These are phyloP conservation scores for Ceratonia siliqua DNA, from an alignment of 306 rosid species.

Conservation along the genomic window DNA sequence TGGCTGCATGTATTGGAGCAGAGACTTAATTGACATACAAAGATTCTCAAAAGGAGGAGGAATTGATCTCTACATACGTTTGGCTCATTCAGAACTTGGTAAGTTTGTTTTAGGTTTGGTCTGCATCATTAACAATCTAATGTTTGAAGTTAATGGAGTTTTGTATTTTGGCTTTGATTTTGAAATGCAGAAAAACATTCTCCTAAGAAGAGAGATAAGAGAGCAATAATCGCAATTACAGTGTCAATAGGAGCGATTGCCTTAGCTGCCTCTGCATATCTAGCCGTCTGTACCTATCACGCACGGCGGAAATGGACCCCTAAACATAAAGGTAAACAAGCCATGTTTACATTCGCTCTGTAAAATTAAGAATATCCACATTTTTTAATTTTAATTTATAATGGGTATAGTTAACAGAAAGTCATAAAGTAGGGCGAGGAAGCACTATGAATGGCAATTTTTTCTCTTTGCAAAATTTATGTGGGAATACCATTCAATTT, in stretches of 20 bases:
- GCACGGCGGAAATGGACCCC: background rate
- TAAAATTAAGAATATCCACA: no score
- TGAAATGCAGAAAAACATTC: constrained; percentile 8
- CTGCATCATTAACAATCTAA: background rate
- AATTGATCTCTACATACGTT: constrained; percentile 42
- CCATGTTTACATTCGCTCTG: background rate
- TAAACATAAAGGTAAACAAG: constrained; percentile 23
- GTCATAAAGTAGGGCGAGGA: no score
- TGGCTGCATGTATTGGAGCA: constrained; percentile 48
- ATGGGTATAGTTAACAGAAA: no score
- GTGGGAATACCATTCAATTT: no score
- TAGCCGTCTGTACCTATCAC: background rate
- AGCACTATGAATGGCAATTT: no score
- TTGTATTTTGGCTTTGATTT: background rate
- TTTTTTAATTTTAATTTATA: no score
- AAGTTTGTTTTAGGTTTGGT: background rate
- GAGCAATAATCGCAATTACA: constrained; percentile 27
- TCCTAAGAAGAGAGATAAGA: background rate
- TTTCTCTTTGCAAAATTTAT: no score
- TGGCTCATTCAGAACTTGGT: constrained; percentile 48
- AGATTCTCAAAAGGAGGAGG: constrained; percentile 34
- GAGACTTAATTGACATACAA: constrained; percentile 36
- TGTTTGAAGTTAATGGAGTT: background rate
- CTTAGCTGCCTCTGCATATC: constrained; percentile 20
- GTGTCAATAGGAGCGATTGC: constrained; percentile 22